Evolutionary conservation across 2,329 filamentous ascomycete genomes (phyloP).

Genomic region (Zymoseptoria ardabiliae): DNA sequence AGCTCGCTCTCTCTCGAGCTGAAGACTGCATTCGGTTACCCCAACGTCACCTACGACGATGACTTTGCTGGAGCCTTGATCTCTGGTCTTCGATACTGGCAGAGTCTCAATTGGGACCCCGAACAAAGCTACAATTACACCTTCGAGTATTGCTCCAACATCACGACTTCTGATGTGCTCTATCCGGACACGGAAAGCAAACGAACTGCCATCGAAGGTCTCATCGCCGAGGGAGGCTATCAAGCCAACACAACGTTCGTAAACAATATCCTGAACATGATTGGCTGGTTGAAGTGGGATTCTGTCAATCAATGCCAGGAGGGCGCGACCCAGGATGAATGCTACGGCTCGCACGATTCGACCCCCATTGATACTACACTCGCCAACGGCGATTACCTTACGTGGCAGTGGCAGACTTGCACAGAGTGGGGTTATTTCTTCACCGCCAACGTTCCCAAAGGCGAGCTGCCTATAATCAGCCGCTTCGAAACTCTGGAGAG

Average conservation of each 20-base stretch:
- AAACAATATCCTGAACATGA: conserved; percentile 50
- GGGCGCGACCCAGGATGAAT: conserved; percentile 42
- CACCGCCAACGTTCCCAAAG: conserved; percentile 61
- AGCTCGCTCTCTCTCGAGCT: conserved; percentile 37
- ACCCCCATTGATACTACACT: not conserved
- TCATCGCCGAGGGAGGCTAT: conserved; percentile 46
- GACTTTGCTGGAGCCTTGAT: conserved; percentile 44
- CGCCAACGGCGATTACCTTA: conserved; percentile 35
- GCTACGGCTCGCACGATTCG: conserved; percentile 39
- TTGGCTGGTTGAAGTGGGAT: conserved; percentile 47
- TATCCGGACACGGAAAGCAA: conserved; percentile 36
- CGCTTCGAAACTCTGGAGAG: conserved; percentile 54
- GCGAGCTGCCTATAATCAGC: conserved; percentile 63
- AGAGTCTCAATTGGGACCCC: conserved; percentile 55
- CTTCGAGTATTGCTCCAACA: conserved; percentile 49
- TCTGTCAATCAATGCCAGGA: conserved; percentile 34
- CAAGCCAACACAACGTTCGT: conserved; percentile 36
- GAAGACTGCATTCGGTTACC: conserved; percentile 48
- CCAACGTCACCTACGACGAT: conserved; percentile 41
- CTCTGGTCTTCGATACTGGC: conserved; percentile 44
- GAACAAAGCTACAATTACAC: conserved; percentile 43
- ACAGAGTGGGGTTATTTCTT: conserved; percentile 70
- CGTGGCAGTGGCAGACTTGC: conserved; percentile 54
- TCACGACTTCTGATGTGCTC: conserved; percentile 41
- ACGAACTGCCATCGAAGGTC: conserved; percentile 34